Evolutionary conservation across 495 filamentous ascomycete species (phyloP).

Genomic region (Hyaloscypha hepaticicola): DNA sequence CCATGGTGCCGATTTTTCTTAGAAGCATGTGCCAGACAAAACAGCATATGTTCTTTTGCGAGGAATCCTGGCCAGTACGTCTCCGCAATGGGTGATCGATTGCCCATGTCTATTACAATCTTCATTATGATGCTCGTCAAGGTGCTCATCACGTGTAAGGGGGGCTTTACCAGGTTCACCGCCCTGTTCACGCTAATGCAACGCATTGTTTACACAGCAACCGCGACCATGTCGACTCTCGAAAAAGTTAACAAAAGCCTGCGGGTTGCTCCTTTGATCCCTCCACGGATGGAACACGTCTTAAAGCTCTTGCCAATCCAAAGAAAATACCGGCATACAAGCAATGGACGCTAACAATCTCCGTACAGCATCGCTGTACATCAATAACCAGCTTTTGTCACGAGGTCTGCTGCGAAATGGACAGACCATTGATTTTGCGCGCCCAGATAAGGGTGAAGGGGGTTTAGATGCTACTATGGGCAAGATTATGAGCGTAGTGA

Average conservation of each 20-base stretch:
- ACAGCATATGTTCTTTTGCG: too few relatives aligned
- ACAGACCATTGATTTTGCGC: constrained; percentile 79
- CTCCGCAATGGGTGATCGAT: too few relatives aligned
- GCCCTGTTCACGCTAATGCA: neutral
- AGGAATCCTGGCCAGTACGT: too few relatives aligned
- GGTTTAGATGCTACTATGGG: constrained; percentile 71
- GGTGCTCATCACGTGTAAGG: neutral
- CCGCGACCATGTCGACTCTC: neutral
- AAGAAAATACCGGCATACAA: neutral
- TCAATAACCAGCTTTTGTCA: constrained; percentile 93
- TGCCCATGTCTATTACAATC: too few relatives aligned
- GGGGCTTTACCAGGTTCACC: neutral
- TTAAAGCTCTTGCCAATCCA: neutral
- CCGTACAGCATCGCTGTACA: constrained; percentile 85
- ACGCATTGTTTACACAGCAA: constrained; percentile 9
- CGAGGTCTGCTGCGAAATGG: constrained; percentile 86
- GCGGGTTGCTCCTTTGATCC: neutral
- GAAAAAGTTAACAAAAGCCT: neutral
- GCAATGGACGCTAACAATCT: constrained; percentile 77
- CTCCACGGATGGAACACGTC: neutral
- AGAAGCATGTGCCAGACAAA: too few relatives aligned
- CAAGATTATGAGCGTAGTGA: constrained; percentile 85
- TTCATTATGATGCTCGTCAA: too few relatives aligned
- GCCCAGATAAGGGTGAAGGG: constrained; percentile 64
- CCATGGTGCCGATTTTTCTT: too few relatives aligned